Conservation (phyloP, 352 stramenopile species). For the Phytophthora pini region DNA sequence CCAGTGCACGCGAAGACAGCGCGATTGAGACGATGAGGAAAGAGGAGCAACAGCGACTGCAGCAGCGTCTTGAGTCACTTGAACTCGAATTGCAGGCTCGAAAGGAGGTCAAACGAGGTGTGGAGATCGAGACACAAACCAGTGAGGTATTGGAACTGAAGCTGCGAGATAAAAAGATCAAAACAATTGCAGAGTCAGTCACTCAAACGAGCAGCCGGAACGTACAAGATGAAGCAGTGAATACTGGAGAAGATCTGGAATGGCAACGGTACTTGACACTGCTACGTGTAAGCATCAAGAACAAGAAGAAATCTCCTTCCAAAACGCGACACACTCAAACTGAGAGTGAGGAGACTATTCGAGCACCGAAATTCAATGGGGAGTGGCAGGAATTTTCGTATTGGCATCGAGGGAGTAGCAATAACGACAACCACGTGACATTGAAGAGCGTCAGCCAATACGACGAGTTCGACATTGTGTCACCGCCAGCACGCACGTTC, state of each 20-base stretch:
- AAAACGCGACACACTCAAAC: constrained; percentile 28
- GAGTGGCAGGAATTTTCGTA: constrained; percentile 23
- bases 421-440: constrained; percentile 19
- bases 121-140: constrained; percentile 31
- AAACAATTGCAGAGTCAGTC: constrained; percentile 13
- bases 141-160: constrained; percentile 22
- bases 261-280: constrained; percentile 50
- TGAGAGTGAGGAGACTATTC: constrained; percentile 16
- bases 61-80: constrained; percentile 21
- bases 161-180: constrained; percentile 15
- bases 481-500: constrained; percentile 39
- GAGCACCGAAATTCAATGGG: constrained; percentile 8
- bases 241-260: constrained; percentile 28
- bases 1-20: constrained; percentile 11
- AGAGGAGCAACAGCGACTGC: constrained; percentile 28
- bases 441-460: constrained; percentile 26
- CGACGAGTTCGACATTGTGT: constrained; percentile 24
- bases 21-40: constrained; percentile 15
- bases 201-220: constrained; percentile 25
- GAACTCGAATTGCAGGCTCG: constrained; percentile 9
- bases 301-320: constrained; percentile 34
- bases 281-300: constrained; percentile 41
- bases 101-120: constrained; percentile 1
- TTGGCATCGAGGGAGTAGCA: constrained; percentile 17
- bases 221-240: constrained; percentile 20